A percentile compares a stretch with the other conserved stretches of the same genome.
phyloP scores from a whole-genome alignment of 163 green algal species.

The Chlamydomonas reinhardtii region DNA sequence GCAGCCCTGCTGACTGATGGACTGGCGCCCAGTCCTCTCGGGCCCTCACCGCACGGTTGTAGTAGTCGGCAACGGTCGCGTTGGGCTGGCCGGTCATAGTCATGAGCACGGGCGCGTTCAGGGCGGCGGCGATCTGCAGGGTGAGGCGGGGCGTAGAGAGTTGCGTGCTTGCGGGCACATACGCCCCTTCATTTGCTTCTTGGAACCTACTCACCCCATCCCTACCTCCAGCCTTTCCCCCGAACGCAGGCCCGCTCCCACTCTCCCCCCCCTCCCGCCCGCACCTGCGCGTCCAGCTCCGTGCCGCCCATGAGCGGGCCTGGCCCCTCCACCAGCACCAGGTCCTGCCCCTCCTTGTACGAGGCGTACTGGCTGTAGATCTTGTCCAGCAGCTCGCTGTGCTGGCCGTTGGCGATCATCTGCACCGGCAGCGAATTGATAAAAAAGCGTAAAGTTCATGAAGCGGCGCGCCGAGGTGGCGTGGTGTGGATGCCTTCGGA shows the following conservation, averaged over 20 bases:
- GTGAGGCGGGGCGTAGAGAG: neutral
- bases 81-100: constrained; percentile 50
- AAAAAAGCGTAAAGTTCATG: no score
- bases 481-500: no score
- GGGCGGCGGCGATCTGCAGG: neutral
- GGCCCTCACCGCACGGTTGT: constrained; percentile 30
- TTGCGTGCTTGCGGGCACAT: no score
- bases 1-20: no score
- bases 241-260: no score
- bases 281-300: constrained; percentile 76
- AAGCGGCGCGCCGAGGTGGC: no score
- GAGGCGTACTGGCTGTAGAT: constrained; percentile 50
- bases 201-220: no score
- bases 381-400: constrained; percentile 73
- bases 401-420: constrained; percentile 64
- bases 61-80: constrained; percentile 13
- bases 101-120: constrained; percentile 33
- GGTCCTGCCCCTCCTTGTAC: constrained; percentile 54
- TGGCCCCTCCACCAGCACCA: constrained; percentile 75
- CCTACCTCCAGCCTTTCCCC: no score
- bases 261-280: constrained; percentile 55
- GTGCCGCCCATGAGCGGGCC: constrained; percentile 44
- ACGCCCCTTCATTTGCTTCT: no score
- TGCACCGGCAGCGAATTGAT: constrained; percentile 9
- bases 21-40: neutral